A percentile compares a stretch with the other conserved stretches of the same genome.
Conservation (phyloP, 2,329 filamentous ascomycete genomes). For the Gnomoniopsis smithogilvyi region DNA sequence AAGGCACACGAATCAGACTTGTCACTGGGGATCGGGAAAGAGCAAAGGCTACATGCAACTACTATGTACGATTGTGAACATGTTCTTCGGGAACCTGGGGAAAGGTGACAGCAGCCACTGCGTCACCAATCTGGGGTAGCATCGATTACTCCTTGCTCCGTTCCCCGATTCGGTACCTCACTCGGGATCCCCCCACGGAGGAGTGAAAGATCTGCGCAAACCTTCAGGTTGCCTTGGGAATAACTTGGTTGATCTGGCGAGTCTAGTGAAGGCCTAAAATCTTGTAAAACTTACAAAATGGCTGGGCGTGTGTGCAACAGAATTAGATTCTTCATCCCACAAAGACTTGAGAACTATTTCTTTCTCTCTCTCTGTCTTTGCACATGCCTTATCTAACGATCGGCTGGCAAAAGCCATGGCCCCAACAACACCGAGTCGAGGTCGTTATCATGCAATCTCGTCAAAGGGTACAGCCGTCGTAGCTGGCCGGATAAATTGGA, state of each 20-base stretch:
- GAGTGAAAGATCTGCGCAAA: background rate
- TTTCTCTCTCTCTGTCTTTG: background rate
- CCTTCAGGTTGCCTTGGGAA: slow-evolving; percentile 6
- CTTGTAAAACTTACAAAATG: background rate
- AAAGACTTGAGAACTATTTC: background rate
- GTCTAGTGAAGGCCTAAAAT: slow-evolving; percentile 4
- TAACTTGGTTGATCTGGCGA: slow-evolving; percentile 12
- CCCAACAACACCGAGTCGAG: background rate
- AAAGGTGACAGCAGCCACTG: background rate
- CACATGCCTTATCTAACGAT: background rate
- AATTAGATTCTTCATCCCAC: background rate
- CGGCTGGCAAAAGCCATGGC: background rate
- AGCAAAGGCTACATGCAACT: background rate
- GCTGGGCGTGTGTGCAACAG: background rate
- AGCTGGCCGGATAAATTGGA: background rate
- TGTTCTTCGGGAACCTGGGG: background rate
- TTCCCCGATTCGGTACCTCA: slow-evolving; percentile 7
- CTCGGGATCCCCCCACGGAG: slow-evolving; percentile 10
- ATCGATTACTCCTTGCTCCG: slow-evolving; percentile 11
- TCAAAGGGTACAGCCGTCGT: background rate
- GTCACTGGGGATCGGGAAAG: background rate
- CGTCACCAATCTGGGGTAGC: slow-evolving; percentile 18
- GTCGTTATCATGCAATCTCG: slow-evolving; percentile 8
- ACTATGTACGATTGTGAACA: background rate
- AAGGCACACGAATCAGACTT: background rate